Base-by-base conservation (phyloP, 257 asterid species). In the Dorcoceras hygrometricum region DNA sequence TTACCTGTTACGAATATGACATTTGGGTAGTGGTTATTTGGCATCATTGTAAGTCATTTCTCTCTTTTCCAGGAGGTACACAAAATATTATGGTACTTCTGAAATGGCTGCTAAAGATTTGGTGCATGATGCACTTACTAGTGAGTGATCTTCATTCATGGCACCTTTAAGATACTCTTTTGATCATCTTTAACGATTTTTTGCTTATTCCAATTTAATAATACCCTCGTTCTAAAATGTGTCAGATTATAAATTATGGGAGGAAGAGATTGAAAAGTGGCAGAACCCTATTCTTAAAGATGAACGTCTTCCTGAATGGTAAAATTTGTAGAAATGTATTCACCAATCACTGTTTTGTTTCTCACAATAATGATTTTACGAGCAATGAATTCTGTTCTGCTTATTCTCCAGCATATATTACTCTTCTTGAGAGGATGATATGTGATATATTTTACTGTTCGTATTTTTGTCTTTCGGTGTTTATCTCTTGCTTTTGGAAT, bases 231-330 rank as follows among this genome's bases (percentile, higher is more conserved):
- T 70, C 58, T 54, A 59, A 20, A 71, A 63, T 74, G 66, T 65
- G 39, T 70, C 86, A 94, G 99, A 94, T 57, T 94, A 94, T 73
- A 87, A 69, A 86, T 68, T 83, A 43, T 94, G 99, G 99, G 99
- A 94, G 81, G 99, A 87, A 83, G 99, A 94, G 76, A 94, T 94
- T 12, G 98, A 94, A 73, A 89, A 88, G 75, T 94, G 99, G 99
- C 99, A 94, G 77, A 86, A 76, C 69, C 99, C 98, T 54, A 81
- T 94, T 68, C 99, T 94, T 46, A 81, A 75, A 65, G 96, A 94
- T 73, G 88, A 75, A 32, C 80, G 85, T 57, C 81, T 94, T 43
- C 99, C 99, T 25, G 99, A 94, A 78, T 94, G 99, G 99, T 94
- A 69, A 81, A 90, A 66, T 59, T 34, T 28, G 58, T 64, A 48